Evolutionary conservation across 1,284 basidiomycete species (phyloP).

Genomic region (Thelephora terrestris): DNA sequence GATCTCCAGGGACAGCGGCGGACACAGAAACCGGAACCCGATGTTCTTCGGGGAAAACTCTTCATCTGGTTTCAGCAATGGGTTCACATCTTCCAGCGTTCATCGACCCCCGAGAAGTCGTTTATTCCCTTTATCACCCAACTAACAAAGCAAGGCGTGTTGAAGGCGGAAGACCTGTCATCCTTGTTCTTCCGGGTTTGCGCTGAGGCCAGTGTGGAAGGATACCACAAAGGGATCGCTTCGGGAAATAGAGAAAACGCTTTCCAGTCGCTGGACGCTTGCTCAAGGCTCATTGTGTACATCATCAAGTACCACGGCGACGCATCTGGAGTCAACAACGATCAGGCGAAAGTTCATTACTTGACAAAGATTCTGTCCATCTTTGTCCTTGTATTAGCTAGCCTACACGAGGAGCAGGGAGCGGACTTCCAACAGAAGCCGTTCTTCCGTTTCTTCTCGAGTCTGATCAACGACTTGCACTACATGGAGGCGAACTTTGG

Average conservation of each 20-base stretch:
- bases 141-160: slow-evolving; percentile 91
- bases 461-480: slow-evolving; percentile 87
- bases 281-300: slow-evolving; percentile 91
- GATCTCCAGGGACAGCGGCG: slow-evolving; percentile 61
- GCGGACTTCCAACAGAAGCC: slow-evolving; percentile 93
- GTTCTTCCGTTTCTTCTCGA: slow-evolving; percentile 98
- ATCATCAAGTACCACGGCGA: slow-evolving; percentile 99
- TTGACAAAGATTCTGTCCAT: slow-evolving; percentile 97
- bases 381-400: slow-evolving; percentile 91
- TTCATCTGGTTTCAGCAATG: slow-evolving; percentile 83
- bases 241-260: slow-evolving; percentile 69
- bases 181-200: slow-evolving; percentile 99
- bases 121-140: slow-evolving; percentile 98
- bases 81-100: slow-evolving; percentile 91
- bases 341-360: slow-evolving; percentile 94
- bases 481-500: slow-evolving; percentile 78
- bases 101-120: slow-evolving; percentile 83
- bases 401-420: slow-evolving; percentile 91
- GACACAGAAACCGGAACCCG: slow-evolving; percentile 55
- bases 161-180: slow-evolving; percentile 94
- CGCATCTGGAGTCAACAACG: slow-evolving; percentile 78
- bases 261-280: slow-evolving; percentile 92
- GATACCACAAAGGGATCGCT: slow-evolving; percentile 81
- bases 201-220: slow-evolving; percentile 88
- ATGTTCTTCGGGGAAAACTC: slow-evolving; percentile 61